Base-by-base conservation (phyloP, 1,139 yeast species). In the Geotrichum klebahnii region DNA sequence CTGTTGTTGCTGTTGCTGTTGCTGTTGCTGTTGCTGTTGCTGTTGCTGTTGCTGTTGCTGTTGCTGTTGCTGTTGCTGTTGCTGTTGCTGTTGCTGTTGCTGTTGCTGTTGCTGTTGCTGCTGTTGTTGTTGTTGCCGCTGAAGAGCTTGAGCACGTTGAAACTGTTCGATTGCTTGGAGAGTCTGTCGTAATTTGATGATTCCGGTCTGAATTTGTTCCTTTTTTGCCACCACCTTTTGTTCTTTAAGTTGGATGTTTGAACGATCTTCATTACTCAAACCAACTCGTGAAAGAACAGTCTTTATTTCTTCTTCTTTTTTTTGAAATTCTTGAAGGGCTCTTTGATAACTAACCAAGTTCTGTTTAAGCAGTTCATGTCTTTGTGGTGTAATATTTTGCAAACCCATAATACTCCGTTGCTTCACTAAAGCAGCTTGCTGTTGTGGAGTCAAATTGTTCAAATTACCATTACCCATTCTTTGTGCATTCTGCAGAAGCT, bases 321-420 rank as follows among this genome's bases (percentile, higher is more conserved):
- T 51, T 35, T 56, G 55, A 8, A 55, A 52, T 16, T 56, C 58
- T 9, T 53, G 53, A 45, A 57, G 61, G 19, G 51, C 54, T 22
- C 51, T 45, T 8, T 61, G 55, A 33, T 57, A 53, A 48, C 48
- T 55, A 20, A 55, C 59, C 10, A 58, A 48, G 50, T 56, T 60
- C 46, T 51, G 60, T 52, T 52, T 53, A 54, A 58, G 56, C 51
- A 53, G 55, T 51, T 58, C 61, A 53, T 59, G 61, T 46, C 59
- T 58, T 50, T 59, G 59, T 46, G 61, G 63, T 45, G 58, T 55
- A 56, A 60, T 53, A 44, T 53, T 56, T 37, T 52, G 55, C 26
- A 56, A 49, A 48, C 55, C 57, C 52, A 53, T 52, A 43, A 56
- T 55, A 36, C 58, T 56, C 41, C 55, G 59, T 5, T 34, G 51